Percentiles rank a stretch among this genome's conserved stretches.
phyloP scores from a whole-genome alignment of 2,329 filamentous ascomycete genomes.

The Trichoderma harzianum region DNA sequence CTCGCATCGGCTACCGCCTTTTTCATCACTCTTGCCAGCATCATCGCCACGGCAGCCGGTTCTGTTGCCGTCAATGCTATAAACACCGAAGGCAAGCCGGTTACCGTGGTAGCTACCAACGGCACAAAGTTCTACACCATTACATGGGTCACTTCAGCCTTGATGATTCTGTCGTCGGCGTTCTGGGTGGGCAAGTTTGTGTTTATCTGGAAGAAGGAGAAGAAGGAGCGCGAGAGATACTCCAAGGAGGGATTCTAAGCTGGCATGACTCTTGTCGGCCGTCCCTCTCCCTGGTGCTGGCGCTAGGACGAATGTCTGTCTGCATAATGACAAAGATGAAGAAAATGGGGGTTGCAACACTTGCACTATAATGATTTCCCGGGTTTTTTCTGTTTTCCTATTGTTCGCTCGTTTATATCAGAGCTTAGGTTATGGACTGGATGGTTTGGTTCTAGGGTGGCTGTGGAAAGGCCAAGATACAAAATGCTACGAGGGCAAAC shows the following conservation, averaged over 20 bases:
- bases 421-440: background rate
- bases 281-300: background rate
- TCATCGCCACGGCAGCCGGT: constrained; percentile 41
- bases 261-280: background rate
- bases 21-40: constrained; percentile 40
- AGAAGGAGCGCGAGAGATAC: constrained; percentile 23
- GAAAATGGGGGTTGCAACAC: background rate
- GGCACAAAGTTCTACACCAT: constrained; percentile 45
- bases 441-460: background rate
- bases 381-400: background rate
- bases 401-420: background rate
- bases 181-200: constrained; percentile 42
- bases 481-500: background rate
- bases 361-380: background rate
- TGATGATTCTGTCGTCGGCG: constrained; percentile 39
- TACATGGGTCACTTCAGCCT: constrained; percentile 46
- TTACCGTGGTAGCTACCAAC: constrained; percentile 43
- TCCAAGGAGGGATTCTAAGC: constrained; percentile 30
- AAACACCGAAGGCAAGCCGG: constrained; percentile 41
- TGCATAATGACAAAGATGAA: background rate
- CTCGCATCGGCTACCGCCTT: constrained; percentile 37
- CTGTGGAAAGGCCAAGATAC: background rate
- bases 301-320: background rate
- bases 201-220: constrained; percentile 17
- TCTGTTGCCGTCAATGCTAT: constrained; percentile 41